Evolutionary conservation across 441 rosid species (phyloP).

Genomic region (Eutrema salsugineum): DNA sequence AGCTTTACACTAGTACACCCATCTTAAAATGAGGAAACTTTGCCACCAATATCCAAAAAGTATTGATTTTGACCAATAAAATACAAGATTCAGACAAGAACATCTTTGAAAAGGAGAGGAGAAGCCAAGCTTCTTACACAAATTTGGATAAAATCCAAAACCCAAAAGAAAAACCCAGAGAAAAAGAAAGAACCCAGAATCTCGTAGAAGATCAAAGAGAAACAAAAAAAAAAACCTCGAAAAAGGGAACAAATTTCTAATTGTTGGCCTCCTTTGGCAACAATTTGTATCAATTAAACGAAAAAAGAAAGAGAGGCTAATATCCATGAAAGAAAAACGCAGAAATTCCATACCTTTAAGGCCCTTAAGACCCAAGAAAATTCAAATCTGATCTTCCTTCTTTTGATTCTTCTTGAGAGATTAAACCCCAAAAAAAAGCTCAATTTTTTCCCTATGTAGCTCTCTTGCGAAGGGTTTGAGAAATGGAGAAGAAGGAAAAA

Average conservation of each 20-base stretch:
- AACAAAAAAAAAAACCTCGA: slow-evolving; percentile 3
- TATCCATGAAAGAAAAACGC: not conserved
- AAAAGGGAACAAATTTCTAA: not conserved
- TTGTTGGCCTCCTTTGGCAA: not conserved
- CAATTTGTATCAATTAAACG: not conserved
- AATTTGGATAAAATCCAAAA: slow-evolving; percentile 13
- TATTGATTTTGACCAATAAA: slow-evolving; percentile 1
- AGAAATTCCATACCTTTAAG: not conserved
- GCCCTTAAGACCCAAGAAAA: not conserved
- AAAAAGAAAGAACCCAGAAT: not conserved
- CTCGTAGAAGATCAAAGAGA: slow-evolving; percentile 13
- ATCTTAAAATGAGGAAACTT: not conserved
- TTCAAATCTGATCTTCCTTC: not conserved
- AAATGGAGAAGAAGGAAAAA: not conserved
- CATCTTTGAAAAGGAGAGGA: not conserved
- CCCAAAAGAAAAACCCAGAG: not conserved
- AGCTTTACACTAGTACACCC: not conserved
- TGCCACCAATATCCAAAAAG: not conserved
- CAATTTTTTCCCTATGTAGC: not conserved
- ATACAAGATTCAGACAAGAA: slow-evolving; percentile 17
- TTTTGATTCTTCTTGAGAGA: not conserved
- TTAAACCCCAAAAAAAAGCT: not conserved
- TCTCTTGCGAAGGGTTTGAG: not conserved
- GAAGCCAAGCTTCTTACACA: not conserved
- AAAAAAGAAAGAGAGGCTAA: not conserved